phyloP scores from a whole-genome alignment of 2,329 filamentous ascomycete genomes.

The Colletotrichum shisoi region DNA sequence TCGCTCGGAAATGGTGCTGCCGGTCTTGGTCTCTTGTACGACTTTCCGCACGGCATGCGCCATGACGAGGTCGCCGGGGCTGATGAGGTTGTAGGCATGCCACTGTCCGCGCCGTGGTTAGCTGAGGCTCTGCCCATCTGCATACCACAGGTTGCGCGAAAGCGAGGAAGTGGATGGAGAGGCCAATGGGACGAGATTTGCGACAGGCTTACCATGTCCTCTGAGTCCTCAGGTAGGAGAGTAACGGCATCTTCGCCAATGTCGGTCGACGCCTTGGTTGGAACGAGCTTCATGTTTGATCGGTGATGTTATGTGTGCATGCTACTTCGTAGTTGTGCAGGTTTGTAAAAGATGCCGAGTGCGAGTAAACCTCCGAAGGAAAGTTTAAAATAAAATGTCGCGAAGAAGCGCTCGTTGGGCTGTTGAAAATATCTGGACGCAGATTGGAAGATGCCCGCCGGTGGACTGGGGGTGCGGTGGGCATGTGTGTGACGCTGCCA shows the following conservation, averaged over 20 bases:
- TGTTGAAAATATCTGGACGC: conserved; percentile 30
- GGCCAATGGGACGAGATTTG: neutral
- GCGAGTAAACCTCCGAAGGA: too few species aligned
- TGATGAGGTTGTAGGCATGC: conserved; percentile 69
- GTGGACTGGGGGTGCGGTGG: neutral
- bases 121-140: neutral
- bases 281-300: conserved; percentile 50
- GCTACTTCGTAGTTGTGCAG: neutral
- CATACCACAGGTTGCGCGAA: neutral
- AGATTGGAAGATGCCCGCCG: conserved; percentile 27
- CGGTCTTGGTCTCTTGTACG: conserved; percentile 56
- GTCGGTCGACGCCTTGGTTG: conserved; percentile 50
- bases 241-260: conserved; percentile 54
- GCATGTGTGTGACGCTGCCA: conserved; percentile 9
- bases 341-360: neutral
- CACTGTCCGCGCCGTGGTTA: conserved; percentile 50
- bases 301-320: neutral
- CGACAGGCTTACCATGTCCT: conserved; percentile 55
- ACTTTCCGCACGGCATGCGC: conserved; percentile 67
- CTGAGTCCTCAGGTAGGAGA: conserved; percentile 55
- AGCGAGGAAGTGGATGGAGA: neutral
- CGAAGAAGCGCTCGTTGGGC: neutral
- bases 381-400: neutral
- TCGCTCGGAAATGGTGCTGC: conserved; percentile 58
- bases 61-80: conserved; percentile 60